These are phyloP conservation scores for Pachysolen tannophilus DNA, from an alignment of 805 yeast species.

Conservation along the genomic window DNA sequence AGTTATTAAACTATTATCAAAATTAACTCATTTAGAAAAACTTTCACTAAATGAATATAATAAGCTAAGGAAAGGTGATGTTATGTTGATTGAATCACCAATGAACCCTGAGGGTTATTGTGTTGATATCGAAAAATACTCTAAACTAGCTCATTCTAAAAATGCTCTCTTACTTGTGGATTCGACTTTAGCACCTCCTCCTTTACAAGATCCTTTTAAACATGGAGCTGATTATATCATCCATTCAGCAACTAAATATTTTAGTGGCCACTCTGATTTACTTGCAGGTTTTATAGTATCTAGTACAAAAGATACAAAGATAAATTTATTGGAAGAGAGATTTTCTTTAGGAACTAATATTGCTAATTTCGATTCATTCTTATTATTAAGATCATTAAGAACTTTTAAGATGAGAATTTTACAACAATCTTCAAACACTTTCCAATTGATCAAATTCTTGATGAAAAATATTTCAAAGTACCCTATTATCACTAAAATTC, in stretches of 20 bases:
- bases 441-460: conserved; percentile 31
- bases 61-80: conserved; percentile 30
- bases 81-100: conserved; percentile 45
- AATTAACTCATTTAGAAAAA: conserved; percentile 32
- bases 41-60: conserved; percentile 25
- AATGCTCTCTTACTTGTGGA: conserved; percentile 40
- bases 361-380: conserved; percentile 41
- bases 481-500: conserved; percentile 24
- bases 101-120: conserved; percentile 44
- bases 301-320: conserved; percentile 24
- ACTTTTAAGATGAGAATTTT: conserved; percentile 42
- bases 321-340: conserved; percentile 30
- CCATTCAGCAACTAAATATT: conserved; percentile 49
- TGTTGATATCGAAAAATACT: conserved; percentile 33
- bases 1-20: conserved; percentile 33
- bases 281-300: conserved; percentile 45
- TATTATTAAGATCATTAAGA: conserved; percentile 39
- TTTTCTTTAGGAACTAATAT: conserved; percentile 41
- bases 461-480: conserved; percentile 24
- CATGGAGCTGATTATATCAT: conserved; percentile 45
- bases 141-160: conserved; percentile 33
- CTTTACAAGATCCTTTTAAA: conserved; percentile 42
- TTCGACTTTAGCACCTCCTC: conserved; percentile 51
- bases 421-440: conserved; percentile 38
- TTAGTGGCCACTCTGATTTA: conserved; percentile 48